Evolutionary conservation across 2,329 filamentous ascomycete species (phyloP).

Genomic region (Colletotrichum tamarilloi): DNA sequence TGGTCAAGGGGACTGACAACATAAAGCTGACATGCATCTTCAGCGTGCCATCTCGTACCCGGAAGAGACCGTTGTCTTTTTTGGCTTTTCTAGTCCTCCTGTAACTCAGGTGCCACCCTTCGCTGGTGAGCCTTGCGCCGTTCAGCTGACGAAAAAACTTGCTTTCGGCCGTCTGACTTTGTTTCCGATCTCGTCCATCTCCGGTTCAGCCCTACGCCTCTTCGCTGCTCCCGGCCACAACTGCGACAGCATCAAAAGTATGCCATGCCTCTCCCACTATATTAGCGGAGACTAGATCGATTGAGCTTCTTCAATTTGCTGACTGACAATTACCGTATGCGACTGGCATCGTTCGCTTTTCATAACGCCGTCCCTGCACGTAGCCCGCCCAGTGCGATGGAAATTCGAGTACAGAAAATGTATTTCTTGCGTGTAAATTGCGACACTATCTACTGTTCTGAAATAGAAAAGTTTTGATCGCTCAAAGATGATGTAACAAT

Average conservation of each 20-base stretch:
- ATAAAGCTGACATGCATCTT: constrained; percentile 11
- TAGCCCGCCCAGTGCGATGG: not conserved
- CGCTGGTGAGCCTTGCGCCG: not conserved
- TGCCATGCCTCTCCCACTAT: not conserved
- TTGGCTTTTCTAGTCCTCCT: not conserved
- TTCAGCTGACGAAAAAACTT: not conserved
- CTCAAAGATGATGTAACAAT: constrained; percentile 13
- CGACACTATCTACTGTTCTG: constrained; percentile 3
- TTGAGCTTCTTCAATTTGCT: not conserved
- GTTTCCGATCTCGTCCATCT: not conserved
- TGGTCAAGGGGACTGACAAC: not conserved
- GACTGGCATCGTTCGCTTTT: no score
- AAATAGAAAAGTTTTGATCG: not conserved
- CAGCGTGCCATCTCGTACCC: not conserved
- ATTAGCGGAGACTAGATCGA: not conserved
- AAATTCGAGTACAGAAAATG: no score
- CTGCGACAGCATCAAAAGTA: not conserved
- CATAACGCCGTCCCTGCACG: not conserved
- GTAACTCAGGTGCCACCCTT: not conserved
- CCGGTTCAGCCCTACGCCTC: constrained; percentile 27
- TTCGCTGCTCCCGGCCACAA: not conserved
- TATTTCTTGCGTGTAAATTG: constrained; percentile 1
- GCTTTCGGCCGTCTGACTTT: not conserved
- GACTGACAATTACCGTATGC: not conserved
- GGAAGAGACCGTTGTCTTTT: not conserved